Conservation (phyloP, 768 basidiomycete species). For the Brasilioporus rufonigricans region DNA sequence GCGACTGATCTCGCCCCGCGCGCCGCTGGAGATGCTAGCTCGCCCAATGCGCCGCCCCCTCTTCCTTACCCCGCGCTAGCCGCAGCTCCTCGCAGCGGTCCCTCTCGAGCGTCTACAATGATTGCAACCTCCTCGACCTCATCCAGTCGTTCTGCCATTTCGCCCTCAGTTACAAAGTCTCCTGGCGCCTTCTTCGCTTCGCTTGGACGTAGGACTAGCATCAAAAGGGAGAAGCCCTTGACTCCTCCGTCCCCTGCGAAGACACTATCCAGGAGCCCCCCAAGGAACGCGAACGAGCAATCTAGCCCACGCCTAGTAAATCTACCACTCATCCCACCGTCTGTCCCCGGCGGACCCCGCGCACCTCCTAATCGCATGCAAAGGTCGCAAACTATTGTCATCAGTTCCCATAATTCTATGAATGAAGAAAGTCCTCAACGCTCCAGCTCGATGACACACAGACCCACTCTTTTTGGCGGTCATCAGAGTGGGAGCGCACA, state of each 20-base stretch:
- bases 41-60: conserved; percentile 53
- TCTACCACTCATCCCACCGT: conserved; percentile 39
- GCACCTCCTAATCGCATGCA: conserved; percentile 60
- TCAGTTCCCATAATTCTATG: conserved; percentile 30
- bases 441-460: conserved; percentile 27
- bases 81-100: conserved; percentile 25
- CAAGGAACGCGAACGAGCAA: conserved; percentile 26
- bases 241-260: conserved; percentile 35
- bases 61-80: conserved; percentile 79
- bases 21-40: conserved; percentile 44
- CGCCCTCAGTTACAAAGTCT: conserved; percentile 42
- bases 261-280: conserved; percentile 37
- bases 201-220: conserved; percentile 68
- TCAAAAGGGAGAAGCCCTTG: conserved; percentile 36
- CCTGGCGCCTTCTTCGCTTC: conserved; percentile 70
- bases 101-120: conserved; percentile 31
- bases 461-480: conserved; percentile 31
- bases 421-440: conserved; percentile 26
- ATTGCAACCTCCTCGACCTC: conserved; percentile 45
- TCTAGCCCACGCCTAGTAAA: conserved; percentile 30
- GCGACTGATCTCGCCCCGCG: conserved; percentile 71
- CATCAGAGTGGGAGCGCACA: conserved; percentile 11
- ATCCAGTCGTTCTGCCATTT: conserved; percentile 43
- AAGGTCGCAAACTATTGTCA: conserved; percentile 67
- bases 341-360: conserved; percentile 73